Percentiles rank a stretch among this genome's conserved stretches.
These are phyloP conservation scores for Populus hybrid DNA, from an alignment of 441 rosid species.

Conservation along the genomic window DNA sequence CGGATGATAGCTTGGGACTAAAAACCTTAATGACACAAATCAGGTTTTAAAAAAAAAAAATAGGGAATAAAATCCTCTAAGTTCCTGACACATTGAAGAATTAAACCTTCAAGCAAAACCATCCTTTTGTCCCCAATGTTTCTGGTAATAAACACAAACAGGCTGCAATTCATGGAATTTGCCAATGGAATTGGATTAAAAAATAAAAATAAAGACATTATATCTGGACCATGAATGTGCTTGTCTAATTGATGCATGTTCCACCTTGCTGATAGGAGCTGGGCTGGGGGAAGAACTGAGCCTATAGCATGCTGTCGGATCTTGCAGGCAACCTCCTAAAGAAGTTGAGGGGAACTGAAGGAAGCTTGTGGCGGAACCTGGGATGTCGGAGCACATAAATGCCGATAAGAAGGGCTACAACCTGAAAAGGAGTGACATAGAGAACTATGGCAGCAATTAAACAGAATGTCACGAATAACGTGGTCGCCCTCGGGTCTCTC, in stretches of 20 bases:
- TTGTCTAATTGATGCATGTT: not conserved
- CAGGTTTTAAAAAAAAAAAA: too few relatives aligned
- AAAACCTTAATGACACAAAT: too few relatives aligned
- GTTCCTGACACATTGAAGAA: not conserved
- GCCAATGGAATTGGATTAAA: not conserved
- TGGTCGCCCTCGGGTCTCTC: constrained; percentile 88
- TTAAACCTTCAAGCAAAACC: not conserved
- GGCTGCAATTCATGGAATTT: not conserved
- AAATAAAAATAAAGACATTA: not conserved
- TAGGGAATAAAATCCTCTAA: not conserved
- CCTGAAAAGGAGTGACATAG: constrained; percentile 68
- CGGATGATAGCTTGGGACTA: too few relatives aligned
- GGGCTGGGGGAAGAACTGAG: not conserved
- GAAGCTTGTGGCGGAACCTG: constrained; percentile 73
- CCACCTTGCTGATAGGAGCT: not conserved
- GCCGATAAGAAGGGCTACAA: constrained; percentile 50
- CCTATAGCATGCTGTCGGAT: constrained; percentile 63
- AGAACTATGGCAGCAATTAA: constrained; percentile 62
- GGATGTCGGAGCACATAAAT: constrained; percentile 71
- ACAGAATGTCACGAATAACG: constrained; percentile 67
- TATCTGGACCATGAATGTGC: not conserved
- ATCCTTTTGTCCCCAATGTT: not conserved
- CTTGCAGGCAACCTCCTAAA: constrained; percentile 73
- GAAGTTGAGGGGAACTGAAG: constrained; percentile 76
- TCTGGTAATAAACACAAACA: not conserved